These are phyloP conservation scores for Beauveria scarabaeidicola DNA, from an alignment of 2,329 filamentous ascomycete genomes.

Conservation along the genomic window DNA sequence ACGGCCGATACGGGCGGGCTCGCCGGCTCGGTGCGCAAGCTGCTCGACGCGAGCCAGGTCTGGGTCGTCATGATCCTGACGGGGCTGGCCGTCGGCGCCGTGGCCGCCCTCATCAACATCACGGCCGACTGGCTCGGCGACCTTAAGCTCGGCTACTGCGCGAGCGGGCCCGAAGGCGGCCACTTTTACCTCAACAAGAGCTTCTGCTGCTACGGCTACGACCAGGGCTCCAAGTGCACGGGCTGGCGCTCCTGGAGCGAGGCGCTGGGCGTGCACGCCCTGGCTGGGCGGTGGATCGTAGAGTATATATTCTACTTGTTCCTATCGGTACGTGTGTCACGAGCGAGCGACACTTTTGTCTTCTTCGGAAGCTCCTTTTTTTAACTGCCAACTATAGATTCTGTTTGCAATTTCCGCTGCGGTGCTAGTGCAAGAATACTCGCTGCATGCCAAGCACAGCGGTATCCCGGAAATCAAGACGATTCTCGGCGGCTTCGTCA, in stretches of 20 bases:
- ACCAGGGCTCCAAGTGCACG: slow-evolving; percentile 69
- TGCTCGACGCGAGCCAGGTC: slow-evolving; percentile 80
- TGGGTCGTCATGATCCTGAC: slow-evolving; percentile 86
- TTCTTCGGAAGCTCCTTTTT: background rate
- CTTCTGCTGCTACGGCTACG: slow-evolving; percentile 91
- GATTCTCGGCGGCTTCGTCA: slow-evolving; percentile 86
- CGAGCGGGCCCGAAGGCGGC: slow-evolving; percentile 64
- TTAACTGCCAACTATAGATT: slow-evolving; percentile 38
- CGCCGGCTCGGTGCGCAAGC: slow-evolving; percentile 60
- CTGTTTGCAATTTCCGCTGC: slow-evolving; percentile 71
- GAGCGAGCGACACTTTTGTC: too few relatives aligned
- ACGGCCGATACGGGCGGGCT: slow-evolving; percentile 61
- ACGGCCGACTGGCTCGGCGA: slow-evolving; percentile 90
- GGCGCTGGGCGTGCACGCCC: slow-evolving; percentile 58
- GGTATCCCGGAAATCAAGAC: slow-evolving; percentile 98
- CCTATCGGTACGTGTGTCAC: slow-evolving; percentile 58
- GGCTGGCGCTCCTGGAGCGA: slow-evolving; percentile 84
- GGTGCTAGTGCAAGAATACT: slow-evolving; percentile 73
- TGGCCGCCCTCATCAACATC: slow-evolving; percentile 86
- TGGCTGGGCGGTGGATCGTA: slow-evolving; percentile 66
- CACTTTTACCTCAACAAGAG: slow-evolving; percentile 83
- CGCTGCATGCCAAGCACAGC: slow-evolving; percentile 82
- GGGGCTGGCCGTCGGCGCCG: slow-evolving; percentile 70
- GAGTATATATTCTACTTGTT: slow-evolving; percentile 81
- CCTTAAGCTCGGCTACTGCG: slow-evolving; percentile 83